Evolutionary conservation across 2,329 filamentous ascomycete species (phyloP), one percentile per base, ranked within the genome.

Genomic region (Aplosporella prunicola): DNA sequence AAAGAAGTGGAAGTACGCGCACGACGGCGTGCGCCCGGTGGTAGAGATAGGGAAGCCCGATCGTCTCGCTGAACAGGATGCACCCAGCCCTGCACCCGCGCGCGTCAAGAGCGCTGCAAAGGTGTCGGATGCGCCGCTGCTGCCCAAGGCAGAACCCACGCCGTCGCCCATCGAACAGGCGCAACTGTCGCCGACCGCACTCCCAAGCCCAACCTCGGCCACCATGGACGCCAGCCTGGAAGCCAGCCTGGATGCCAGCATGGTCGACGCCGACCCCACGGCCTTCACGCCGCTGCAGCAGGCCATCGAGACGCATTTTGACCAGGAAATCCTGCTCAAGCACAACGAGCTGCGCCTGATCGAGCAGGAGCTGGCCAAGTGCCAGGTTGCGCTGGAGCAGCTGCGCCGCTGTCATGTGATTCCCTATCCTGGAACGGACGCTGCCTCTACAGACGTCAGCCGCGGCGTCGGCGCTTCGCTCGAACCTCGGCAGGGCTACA

Each of bases 291-390:
- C 65, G 41, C 72, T 81, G 45, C 76, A 76, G 54, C 79, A 88
- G 49, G 72, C 74, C 23, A 82, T 96, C 55, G 80, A 87, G 55
- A 78, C 86, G 44, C 83, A 95, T 61, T 81, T 96, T 59, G 84
- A 87, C 52, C 75, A 91, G 47, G 88, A 95, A 65, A 88, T 96
- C 36, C 66, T 96, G 45, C 67, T 93, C 57, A 96, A 95, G 69
- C 91, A 98, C 62, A 79, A 91, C 52, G 91, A 98, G 66, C 66
- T 96, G 42, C 84, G 88, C 40, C 71, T 94, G 48, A 94, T 96
- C 59, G 86, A 96, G 56, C 87, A 94, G 62, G 91, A 96, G 64
- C 73, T 96, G 47, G 89, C 86, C 47, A 96, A 95, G 66, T 95
- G 88, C 55, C 88, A 96, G 65, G 69, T 88, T 46, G 86, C 88